Conservation (phyloP, 2,329 filamentous ascomycete species). For the Fusarium musae region DNA sequence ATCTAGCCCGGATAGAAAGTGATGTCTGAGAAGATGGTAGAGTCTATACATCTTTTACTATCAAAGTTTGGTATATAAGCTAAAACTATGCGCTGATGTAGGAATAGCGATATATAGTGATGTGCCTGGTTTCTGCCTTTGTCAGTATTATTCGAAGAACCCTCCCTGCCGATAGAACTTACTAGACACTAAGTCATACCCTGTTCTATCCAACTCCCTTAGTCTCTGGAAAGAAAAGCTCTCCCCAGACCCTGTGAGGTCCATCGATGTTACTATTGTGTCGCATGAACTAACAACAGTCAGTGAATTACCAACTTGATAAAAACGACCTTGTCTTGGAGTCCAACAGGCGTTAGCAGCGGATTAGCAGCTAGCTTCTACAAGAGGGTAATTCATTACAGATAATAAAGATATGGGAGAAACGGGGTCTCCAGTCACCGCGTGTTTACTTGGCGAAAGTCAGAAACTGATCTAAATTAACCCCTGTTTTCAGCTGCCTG, state of each 20-base stretch:
- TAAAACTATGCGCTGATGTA: not conserved
- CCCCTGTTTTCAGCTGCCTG: not conserved
- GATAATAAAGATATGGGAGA: not conserved
- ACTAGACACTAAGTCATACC: no score
- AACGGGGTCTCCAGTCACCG: not conserved
- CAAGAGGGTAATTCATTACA: not conserved
- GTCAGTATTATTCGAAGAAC: no score
- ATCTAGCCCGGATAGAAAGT: not conserved
- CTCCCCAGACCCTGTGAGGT: not conserved
- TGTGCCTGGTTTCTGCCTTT: not conserved
- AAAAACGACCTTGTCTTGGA: not conserved
- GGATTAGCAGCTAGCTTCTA: no score
- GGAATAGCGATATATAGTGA: no score
- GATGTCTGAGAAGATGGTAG: not conserved
- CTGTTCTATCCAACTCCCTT: not conserved
- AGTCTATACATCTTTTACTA: not conserved
- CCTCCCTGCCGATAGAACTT: no score
- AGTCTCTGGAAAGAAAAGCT: not conserved
- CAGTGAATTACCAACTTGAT: not conserved
- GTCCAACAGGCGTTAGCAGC: no score
- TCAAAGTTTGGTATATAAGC: not conserved
- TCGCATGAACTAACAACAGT: not conserved
- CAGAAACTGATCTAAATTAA: not conserved
- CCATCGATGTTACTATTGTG: not conserved
- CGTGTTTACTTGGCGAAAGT: not conserved